Evolutionary conservation across 768 basidiomycete species (phyloP), one percentile per base, ranked within the genome.

Genomic region (Rhizopogon roseolus): DNA sequence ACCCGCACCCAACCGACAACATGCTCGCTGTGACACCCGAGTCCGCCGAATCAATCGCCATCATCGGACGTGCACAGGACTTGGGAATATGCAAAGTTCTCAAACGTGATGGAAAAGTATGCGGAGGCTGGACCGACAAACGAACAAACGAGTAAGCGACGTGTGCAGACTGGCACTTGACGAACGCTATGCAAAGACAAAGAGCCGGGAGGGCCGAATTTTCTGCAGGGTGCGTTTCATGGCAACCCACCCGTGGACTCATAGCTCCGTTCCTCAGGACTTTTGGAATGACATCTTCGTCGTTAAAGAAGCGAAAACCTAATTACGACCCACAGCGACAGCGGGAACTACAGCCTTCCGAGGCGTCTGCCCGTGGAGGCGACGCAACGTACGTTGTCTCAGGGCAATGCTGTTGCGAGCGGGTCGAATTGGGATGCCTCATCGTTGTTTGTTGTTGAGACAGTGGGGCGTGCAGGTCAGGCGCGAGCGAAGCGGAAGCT

Each of bases 81-180:
- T 79, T 98, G 1, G 92, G 94, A 0, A 84, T 85, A 75, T 99
- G 97, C 63, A 74, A 71, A 2, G 93, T 88, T 9, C 63, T 75
- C 42, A 90, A 87, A 64, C 79, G 81, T 50, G 93, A 96, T 54
- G 93, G 93, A 1, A 86, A 86, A 49, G 62, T 76, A 2, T 98
- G 97, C 60, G 84, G 84, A 8, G 80, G 84, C 51, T 98, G 96
- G 96, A 91, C 85, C 48, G 96, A 99, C 71, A 92, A 86, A n/a
- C n/a, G n/a, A n/a, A n/a, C n/a, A n/a, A n/a, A 59, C 85, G 93
- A 28, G 79, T 89, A 62, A 79, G 83, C 66, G 86, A 90, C 17
- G 85, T 90, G 3, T 99, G 97, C 68, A n/a, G 95, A 98, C 41
- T 99, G 82, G 69, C 97, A 99, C 71, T 68, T 98, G 39, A 86